phyloP scores from a whole-genome alignment of 2,329 filamentous ascomycete species.

The Periglandula ipomoeae region DNA sequence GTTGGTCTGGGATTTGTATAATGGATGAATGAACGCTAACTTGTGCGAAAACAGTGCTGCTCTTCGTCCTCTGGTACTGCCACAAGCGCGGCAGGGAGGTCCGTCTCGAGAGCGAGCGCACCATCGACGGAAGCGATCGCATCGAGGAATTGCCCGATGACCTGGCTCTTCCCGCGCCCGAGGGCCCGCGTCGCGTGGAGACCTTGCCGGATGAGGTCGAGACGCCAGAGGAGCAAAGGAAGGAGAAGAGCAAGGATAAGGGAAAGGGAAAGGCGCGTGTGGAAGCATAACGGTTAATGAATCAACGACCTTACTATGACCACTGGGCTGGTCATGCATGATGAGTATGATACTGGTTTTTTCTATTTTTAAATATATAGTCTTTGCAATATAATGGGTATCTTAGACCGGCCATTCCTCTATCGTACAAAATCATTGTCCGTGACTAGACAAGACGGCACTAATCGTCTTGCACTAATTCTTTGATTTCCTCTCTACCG shows the following conservation, averaged over 20 bases:
- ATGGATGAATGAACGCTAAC: not conserved
- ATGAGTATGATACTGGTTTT: not conserved
- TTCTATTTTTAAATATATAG: not conserved
- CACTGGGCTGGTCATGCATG: not conserved
- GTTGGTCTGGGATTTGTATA: not conserved
- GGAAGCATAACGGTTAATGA: not conserved
- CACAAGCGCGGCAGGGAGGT: slow-evolving; percentile 88
- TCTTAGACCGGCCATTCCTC: slow-evolving; percentile 8
- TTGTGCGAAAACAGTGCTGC: slow-evolving; percentile 50
- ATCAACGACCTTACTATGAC: not conserved
- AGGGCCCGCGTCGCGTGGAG: not conserved
- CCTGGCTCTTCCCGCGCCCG: slow-evolving; percentile 27
- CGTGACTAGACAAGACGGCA: not conserved
- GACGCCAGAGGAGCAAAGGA: not conserved
- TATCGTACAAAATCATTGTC: not conserved
- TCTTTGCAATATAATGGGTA: slow-evolving; percentile 15
- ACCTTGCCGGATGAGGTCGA: not conserved
- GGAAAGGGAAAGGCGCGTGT: not conserved
- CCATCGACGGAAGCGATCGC: slow-evolving; percentile 29
- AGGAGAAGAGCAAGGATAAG: not conserved
- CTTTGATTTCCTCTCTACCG: slow-evolving; percentile 51
- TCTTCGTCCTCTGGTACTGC: slow-evolving; percentile 97
- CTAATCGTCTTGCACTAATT: slow-evolving; percentile 54
- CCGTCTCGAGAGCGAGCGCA: slow-evolving; percentile 56
- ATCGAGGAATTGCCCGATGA: slow-evolving; percentile 44